These are phyloP conservation scores for Fusarium citri DNA, from an alignment of 2,329 filamentous ascomycete genomes.

Conservation along the genomic window DNA sequence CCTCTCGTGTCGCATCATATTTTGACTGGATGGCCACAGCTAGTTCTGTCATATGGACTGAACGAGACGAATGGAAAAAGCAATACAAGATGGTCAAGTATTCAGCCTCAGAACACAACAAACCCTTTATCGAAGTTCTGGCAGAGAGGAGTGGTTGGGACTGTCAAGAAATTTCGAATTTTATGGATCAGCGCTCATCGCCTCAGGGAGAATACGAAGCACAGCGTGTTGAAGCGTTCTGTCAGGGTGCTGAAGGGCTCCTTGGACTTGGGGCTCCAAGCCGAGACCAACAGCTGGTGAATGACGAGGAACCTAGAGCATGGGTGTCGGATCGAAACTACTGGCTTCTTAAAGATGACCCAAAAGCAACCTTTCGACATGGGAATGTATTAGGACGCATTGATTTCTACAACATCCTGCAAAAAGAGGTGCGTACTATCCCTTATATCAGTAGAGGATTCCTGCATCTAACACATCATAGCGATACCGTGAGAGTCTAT, in stretches of 20 bases:
- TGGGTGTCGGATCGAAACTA: slow-evolving; percentile 5
- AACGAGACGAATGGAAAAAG: neutral
- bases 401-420: neutral
- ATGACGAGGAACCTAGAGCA: neutral
- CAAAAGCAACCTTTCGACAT: too few species aligned
- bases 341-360: neutral
- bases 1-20: neutral
- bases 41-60: neutral
- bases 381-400: neutral
- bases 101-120: neutral
- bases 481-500: neutral
- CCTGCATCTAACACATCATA: neutral
- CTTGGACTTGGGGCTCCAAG: neutral
- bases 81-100: neutral
- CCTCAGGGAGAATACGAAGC: neutral
- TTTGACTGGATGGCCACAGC: neutral
- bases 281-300: neutral
- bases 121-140: neutral
- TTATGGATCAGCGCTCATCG: neutral
- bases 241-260: neutral
- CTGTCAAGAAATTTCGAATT: neutral
- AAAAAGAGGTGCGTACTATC: neutral
- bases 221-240: neutral
- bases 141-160: neutral
- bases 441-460: neutral